Base-by-base conservation (phyloP, 306 rosid species). In the Senna tora region DNA sequence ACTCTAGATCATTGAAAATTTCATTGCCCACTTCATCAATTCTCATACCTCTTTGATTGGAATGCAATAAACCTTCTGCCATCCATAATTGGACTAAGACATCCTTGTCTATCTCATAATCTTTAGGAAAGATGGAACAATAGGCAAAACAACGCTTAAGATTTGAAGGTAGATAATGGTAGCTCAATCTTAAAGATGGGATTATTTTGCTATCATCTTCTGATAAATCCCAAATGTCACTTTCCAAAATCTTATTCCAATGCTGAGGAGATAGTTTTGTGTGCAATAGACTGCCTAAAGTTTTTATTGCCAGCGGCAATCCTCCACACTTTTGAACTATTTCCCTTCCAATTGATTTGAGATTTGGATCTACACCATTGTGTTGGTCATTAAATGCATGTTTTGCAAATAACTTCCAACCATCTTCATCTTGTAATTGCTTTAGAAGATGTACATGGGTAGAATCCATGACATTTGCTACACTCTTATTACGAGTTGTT, bases 1-100 rank as follows among this genome's bases (percentile, higher is more conserved):
- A 39, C 6, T 57, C 21, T 9, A 79, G 16, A 53, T 70, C 72
- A 32, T 77, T 2, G 21, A 70, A 77, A 12, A 32, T 20, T 1
- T 51, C 13, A 5, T 41, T 25, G 6, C 81, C 72, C 3, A 62
- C 42, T 19, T 61, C 72, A 51, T 58, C 49, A 16, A 19, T 14
- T 8, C 42, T 19, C 8, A 2, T 8, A 9, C 19, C 14, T 54
- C 0, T 25, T 5, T n/a, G 16, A 4, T n/a, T 1, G 15, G 14
- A 25, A 10, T 54, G 15, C 16, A 54, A 4, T 25, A 54, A 54
- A 54, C 60, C 60, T 59, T 58, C 65, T 32, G 65, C 65, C 65
- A 58, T 32, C 65, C 65, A 58, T 19, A 58, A 15, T n/a, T 32
- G 65, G 21, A 58, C 33, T n/a, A 58, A 15, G 0, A 7, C 0